phyloP scores from a whole-genome alignment of 768 basidiomycete species.

The Vararia minispora region DNA sequence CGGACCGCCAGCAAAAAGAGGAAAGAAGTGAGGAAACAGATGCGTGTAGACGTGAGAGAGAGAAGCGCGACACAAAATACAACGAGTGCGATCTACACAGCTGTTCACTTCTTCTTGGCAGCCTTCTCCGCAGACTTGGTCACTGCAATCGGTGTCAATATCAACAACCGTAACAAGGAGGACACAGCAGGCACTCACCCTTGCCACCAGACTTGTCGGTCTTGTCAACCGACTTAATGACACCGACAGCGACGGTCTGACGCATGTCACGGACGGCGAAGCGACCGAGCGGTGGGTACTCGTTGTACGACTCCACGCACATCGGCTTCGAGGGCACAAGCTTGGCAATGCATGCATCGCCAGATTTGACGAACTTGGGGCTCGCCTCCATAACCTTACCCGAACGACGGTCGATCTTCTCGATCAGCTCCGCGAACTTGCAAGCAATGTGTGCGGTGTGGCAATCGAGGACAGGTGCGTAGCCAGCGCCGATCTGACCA shows the following conservation, averaged over 20 bases:
- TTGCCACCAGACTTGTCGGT: constrained; percentile 83
- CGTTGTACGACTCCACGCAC: constrained; percentile 88
- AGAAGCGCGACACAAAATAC: constrained; percentile 27
- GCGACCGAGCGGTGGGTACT: constrained; percentile 98
- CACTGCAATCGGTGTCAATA: constrained; percentile 32
- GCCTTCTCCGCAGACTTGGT: constrained; percentile 97
- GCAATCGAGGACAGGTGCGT: constrained; percentile 98
- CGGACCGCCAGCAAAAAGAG: constrained; percentile 23
- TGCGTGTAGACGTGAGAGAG: constrained; percentile 27
- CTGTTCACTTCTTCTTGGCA: constrained; percentile 85
- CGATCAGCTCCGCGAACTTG: constrained; percentile 96
- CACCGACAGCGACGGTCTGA: constrained; percentile 97
- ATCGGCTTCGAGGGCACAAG: constrained; percentile 94
- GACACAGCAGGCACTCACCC: constrained; percentile 33
- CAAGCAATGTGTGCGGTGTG: constrained; percentile 99
- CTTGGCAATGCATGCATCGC: constrained; percentile 99
- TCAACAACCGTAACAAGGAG: constrained; percentile 3
- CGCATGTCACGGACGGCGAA: constrained; percentile 99
- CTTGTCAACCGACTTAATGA: constrained; percentile 98
- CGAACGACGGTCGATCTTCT: constrained; percentile 99
- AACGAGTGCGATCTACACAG: constrained; percentile 47
- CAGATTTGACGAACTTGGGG: constrained; percentile 99
- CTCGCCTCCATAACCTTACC: constrained; percentile 81
- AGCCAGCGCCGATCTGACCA: constrained; percentile 98
- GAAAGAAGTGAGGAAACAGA: constrained; percentile 35